A percentile compares a stretch with the other conserved stretches of the same genome.
Evolutionary conservation across 2,329 filamentous ascomycete genomes (phyloP).

Genomic region (Colletotrichum agaves): DNA sequence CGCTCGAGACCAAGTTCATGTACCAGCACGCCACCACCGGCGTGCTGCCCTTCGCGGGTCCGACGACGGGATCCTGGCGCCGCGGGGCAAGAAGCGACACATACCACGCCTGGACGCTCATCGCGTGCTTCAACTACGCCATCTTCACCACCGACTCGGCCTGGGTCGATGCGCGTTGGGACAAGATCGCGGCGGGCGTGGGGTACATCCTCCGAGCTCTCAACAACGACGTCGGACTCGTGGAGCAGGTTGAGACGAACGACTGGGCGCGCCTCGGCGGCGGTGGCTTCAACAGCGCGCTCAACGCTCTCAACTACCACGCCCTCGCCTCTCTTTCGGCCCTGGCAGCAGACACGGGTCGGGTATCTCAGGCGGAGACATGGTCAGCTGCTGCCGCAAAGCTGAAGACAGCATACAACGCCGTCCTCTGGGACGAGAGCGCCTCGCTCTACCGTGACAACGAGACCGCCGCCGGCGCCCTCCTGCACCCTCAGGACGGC

Average conservation of each 20-base stretch:
- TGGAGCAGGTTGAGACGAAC: constrained; percentile 39
- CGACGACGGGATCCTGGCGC: constrained; percentile 39
- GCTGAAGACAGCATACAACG: constrained; percentile 51
- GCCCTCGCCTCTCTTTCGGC: constrained; percentile 41
- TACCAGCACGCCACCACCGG: constrained; percentile 45
- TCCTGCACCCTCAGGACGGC: constrained; percentile 60
- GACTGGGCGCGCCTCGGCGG: constrained; percentile 46
- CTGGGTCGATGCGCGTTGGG: constrained; percentile 56
- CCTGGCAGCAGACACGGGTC: constrained; percentile 36
- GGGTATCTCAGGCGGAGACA: constrained; percentile 12
- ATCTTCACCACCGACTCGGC: constrained; percentile 56
- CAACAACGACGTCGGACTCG: constrained; percentile 34
- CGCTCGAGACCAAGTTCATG: constrained; percentile 55
- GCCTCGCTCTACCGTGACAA: constrained; percentile 61
- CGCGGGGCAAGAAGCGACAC: constrained; percentile 39
- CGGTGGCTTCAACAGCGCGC: constrained; percentile 46
- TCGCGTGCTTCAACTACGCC: constrained; percentile 62
- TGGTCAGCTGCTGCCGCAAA: constrained; percentile 29
- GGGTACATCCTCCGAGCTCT: constrained; percentile 35
- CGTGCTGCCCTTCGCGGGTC: constrained; percentile 41
- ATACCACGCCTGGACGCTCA: constrained; percentile 58
- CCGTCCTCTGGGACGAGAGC: constrained; percentile 55
- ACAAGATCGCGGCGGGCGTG: constrained; percentile 50
- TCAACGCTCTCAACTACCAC: constrained; percentile 47
- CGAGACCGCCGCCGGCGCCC: constrained; percentile 49